Evolutionary conservation across 805 yeast species (phyloP), one percentile per base, ranked within the genome.

Genomic region (Metschnikowia anglica): DNA sequence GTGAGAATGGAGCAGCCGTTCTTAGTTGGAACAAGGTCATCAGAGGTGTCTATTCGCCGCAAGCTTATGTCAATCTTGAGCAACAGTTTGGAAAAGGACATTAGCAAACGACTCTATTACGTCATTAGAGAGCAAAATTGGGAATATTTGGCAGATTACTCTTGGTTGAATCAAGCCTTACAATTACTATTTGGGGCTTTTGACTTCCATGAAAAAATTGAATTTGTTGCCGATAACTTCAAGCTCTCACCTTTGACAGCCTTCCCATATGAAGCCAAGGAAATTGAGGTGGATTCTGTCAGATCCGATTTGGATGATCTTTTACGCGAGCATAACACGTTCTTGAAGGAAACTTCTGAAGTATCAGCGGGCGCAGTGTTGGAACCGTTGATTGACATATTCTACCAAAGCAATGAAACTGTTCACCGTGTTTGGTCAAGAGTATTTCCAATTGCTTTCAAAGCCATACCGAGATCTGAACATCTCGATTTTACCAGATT

Each of bases 1-100:
- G 91, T 89, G 12, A 73, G 99, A 41, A 82, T 93, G 87, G 99
- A 93, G 60, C 97, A 90, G 61, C 95, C 98, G 20, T 93, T 93
- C 63, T 69, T 93, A 54, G 91, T 88, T 8, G 99, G 99, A 26
- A 93, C 99, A 0, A 77, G 95, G 25, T 74, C 87, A 2, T 80
- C 85, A 0, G 91, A 89, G 56, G 84, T 83, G 3, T 70, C 73
- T 2, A 83, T 88, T 21, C 78, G 99, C 37, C 74, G 79, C 44
- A 82, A 80, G 51, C 75, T 95, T 48, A 85, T 93, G 93, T 61
- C 76, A 0, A 86, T 93, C 43, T 66, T 93, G 56, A 83, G 83
- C 60, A 76, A 76, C 33, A 85, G 95, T 51, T 68, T 93, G 47
- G 97, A 90, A 47, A 76, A 72, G 38, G 89, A 86, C 51, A 74